Conservation (phyloP, 108 stramenopile genomes). For the Seminavis robusta region DNA sequence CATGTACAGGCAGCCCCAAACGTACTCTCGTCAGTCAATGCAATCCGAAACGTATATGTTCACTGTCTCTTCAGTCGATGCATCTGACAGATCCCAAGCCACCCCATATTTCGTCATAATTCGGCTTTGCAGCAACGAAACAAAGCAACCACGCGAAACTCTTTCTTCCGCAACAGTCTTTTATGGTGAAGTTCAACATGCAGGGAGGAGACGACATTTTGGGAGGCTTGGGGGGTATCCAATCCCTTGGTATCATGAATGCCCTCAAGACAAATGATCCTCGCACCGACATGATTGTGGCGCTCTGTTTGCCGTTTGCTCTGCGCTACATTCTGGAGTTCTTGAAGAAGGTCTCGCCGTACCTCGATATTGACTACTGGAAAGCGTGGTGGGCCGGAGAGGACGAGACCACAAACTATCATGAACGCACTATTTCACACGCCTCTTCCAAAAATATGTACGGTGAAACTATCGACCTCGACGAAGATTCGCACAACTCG, state of each 20-base stretch:
- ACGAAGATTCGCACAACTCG: constrained; percentile 36
- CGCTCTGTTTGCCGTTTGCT: constrained; percentile 58
- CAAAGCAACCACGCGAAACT: no score
- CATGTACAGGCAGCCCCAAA: no score
- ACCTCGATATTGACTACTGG: constrained; percentile 3
- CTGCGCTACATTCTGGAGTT: constrained; percentile 23
- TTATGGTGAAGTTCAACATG: no score
- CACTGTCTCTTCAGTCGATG: no score
- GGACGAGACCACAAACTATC: background rate
- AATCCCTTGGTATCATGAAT: constrained; percentile 24
- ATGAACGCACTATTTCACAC: constrained; percentile 35
- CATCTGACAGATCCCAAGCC: no score
- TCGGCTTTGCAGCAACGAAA: no score
- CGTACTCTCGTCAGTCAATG: no score
- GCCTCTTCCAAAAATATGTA: constrained; percentile 8
- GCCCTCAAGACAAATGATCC: constrained; percentile 59
- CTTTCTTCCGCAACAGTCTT: no score
- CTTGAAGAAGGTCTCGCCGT: background rate
- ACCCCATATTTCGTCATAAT: no score
- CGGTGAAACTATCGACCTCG: constrained; percentile 12
- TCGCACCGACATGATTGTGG: constrained; percentile 57
- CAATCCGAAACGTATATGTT: no score
- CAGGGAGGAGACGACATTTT: no score
- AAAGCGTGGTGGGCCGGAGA: background rate
- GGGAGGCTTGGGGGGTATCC: constrained; percentile 5